Percentiles rank a stretch among this genome's conserved stretches.
phyloP scores from a whole-genome alignment of 176 grass and related monocot genomes.

The Chloris gayana region DNA sequence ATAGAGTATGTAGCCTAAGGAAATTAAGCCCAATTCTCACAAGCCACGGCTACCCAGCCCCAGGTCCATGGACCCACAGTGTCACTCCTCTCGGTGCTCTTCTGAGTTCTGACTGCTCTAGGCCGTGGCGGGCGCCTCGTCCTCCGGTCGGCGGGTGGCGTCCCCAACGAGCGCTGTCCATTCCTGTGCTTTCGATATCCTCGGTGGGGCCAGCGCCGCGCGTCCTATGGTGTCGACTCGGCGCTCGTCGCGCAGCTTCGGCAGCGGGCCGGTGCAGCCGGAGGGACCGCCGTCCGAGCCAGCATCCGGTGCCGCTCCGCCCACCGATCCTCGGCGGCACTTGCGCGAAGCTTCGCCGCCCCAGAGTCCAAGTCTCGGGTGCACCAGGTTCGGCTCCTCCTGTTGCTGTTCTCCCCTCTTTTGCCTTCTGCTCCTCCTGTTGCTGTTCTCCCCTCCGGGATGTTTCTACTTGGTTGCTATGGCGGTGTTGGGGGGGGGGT shows the following conservation, averaged over 20 bases:
- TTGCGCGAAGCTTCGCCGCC: neutral
- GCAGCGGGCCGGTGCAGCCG: neutral
- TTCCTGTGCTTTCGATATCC: neutral
- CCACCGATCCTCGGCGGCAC: neutral
- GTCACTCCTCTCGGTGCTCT: neutral
- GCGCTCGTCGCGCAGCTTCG: neutral
- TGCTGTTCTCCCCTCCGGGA: neutral
- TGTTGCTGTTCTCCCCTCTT: neutral
- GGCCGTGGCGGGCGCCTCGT: neutral
- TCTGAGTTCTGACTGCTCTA: neutral
- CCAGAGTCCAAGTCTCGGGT: neutral
- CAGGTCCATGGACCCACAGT: too few relatives aligned
- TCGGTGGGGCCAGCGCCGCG: neutral
- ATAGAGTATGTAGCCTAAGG: too few relatives aligned
- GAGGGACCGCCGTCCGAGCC: neutral
- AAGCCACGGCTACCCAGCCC: too few relatives aligned
- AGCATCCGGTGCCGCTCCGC: neutral
- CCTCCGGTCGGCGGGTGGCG: neutral
- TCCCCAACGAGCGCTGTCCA: neutral
- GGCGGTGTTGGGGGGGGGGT: neutral
- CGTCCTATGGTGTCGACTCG: conserved; percentile 5
- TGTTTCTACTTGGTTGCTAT: neutral
- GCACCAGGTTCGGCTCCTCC: neutral
- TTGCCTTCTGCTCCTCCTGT: neutral
- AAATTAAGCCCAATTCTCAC: too few relatives aligned